Evolutionary conservation across 1,284 basidiomycete species (phyloP), one percentile per base, ranked within the genome.

Genomic region (Hemileia vastatrix): DNA sequence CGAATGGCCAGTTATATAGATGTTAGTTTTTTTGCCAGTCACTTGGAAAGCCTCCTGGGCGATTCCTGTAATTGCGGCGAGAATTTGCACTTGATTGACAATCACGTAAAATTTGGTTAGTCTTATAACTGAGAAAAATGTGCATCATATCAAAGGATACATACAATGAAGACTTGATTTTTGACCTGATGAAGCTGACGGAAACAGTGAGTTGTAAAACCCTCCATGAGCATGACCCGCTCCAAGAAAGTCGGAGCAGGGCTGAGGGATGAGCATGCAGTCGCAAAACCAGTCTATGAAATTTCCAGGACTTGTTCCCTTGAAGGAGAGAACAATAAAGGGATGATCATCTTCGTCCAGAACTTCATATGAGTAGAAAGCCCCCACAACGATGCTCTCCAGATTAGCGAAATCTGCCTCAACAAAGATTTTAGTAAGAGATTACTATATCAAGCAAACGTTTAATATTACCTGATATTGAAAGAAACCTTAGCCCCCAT

Each of bases 161-260:
- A 44, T 21, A 60, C 58, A 33, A 23, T 60, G 53, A 15, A 50
- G 58, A 32, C 45, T 45, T 6, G 47, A 40, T 11, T 43, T 36
- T 18, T 33, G 32, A 8, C 21, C 50, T 19, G 49, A 53, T 9
- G 32, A 18, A n/a, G 52, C 53, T 15, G 50, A 52, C 6, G 58
- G 58, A 27, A 60, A 60, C 19, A 60, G 51, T 49, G 49, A 47
- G 24, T 60, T 54, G 19, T 60, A 60, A 21, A 60, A 60, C 49
- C 51, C 51, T 19, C 18, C 43, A 50, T 60, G 58, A 27, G 58
- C 51, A 11, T 43, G 36, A 32, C 58, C 51, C 9, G 40, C 47
- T n/a, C 15, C 51, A 21, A 53, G 50, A 31, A 53, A 54, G 43
- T 54, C 58, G 27, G 45, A 33, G 21, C 49, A 18, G 15, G 33